Conservation (phyloP, 2,329 filamentous ascomycete species). For the Fusarium pilosicola region DNA sequence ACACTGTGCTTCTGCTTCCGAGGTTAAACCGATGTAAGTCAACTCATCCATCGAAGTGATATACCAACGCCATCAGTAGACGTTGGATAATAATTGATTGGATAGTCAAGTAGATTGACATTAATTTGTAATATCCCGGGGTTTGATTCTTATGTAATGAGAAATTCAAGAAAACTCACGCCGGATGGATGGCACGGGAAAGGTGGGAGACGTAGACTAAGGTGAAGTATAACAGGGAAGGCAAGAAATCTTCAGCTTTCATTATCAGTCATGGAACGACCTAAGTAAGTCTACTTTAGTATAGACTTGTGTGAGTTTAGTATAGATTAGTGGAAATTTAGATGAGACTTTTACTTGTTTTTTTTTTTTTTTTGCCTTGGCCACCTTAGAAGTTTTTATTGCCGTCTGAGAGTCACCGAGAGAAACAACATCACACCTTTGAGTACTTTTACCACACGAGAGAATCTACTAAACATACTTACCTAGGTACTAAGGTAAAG, state of each 20-base stretch:
- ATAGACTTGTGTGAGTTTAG: too few relatives aligned
- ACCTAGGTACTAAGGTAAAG: too few relatives aligned
- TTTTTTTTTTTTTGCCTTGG: too few relatives aligned
- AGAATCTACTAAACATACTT: too few relatives aligned
- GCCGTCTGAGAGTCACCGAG: too few relatives aligned
- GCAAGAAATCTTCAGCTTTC: neutral
- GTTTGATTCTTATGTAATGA: neutral
- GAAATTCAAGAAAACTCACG: neutral
- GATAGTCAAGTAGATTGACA: neutral
- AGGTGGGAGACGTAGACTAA: neutral
- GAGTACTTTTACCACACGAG: too few relatives aligned
- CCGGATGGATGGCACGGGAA: neutral
- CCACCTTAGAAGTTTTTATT: too few relatives aligned
- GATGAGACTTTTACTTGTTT: too few relatives aligned
- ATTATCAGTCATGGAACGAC: neutral
- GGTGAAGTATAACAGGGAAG: neutral
- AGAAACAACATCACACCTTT: too few relatives aligned
- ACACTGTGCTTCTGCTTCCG: slow-evolving; percentile 6
- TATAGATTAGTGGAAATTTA: too few relatives aligned
- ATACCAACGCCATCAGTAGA: neutral
- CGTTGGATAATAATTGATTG: neutral
- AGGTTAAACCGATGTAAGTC: slow-evolving; percentile 32
- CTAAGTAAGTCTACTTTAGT: neutral
- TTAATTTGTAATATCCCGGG: neutral
- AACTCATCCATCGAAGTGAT: neutral